Base-by-base conservation (phyloP, 257 asterid genomes). In the Parsonsia alboflavescens region DNA sequence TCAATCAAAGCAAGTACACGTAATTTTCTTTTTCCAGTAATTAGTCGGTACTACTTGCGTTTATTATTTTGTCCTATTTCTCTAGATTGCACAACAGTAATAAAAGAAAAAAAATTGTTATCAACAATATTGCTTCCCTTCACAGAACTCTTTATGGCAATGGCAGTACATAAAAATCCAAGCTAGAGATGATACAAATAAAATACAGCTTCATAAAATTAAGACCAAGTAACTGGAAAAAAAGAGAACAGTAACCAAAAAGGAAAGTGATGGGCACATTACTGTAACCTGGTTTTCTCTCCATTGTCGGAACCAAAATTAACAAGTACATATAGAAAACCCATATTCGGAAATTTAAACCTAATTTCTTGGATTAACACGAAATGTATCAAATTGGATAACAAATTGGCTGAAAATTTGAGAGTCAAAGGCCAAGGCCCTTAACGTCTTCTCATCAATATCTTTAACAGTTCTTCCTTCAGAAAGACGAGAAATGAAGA, bases 161-260 rank as follows among this genome's bases (percentile, higher is more conserved):
- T 63, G 65, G n/a, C 70, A 46, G 45, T 49, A 67, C 64, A 73
- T 39, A 72, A 73, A 45, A 50, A 16, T 21, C 67, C 67, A 73
- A 48, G 57, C 53, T 10, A 33, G 45, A 46, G 49, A 45, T 11
- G 41, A 45, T 19, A 70, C 30, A 49, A 68, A 45, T n/a, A 54
- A 8, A n/a, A 45, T n/a, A 64, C 12, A 15, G 7, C 50, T 30
- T 46, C 36, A 61, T 6, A 48, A 78, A 54, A 33, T 33, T 33
- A 33, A 30, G 6, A 24, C 52, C 22, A 4, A n/a, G 21, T 12
- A 33, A 53, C 19, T 16, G 41, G 26, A 8, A 44, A 53, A 16
- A 57, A 26, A 58, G 45, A 22, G 75, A 72, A 54, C 24, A 56
- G 33, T 10, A 39, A 45, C 70, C 44, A 42, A 58, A 59, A 45